Evolutionary conservation across 305 asterid species (phyloP).

Genomic region (Fraxinus platypoda): DNA sequence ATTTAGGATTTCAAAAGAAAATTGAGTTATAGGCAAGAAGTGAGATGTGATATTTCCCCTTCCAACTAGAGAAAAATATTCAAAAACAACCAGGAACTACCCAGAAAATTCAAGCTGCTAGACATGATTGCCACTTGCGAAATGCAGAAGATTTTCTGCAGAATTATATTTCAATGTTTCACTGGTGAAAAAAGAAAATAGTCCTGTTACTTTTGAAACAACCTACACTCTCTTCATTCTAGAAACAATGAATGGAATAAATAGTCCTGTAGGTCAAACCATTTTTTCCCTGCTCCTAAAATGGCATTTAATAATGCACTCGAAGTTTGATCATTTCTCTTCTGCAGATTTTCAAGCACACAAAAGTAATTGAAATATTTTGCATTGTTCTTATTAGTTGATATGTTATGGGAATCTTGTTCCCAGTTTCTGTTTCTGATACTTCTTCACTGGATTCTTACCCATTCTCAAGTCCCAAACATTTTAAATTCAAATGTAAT

Average conservation of each 20-base stretch:
- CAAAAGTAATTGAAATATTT: not conserved
- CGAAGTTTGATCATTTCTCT: not conserved
- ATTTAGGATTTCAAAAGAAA: not conserved
- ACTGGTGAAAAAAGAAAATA: not conserved
- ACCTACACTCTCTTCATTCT: not conserved
- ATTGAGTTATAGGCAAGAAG: not conserved
- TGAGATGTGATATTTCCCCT: not conserved
- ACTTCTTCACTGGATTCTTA: not conserved
- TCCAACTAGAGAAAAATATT: not conserved
- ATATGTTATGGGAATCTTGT: not conserved
- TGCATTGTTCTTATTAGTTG: not conserved
- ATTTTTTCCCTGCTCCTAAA: not conserved
- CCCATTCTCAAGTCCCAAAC: not conserved
- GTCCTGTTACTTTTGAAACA: not conserved
- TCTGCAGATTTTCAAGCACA: not conserved
- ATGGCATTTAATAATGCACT: not conserved
- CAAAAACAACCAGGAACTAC: not conserved
- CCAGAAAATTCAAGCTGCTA: not conserved
- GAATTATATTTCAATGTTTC: not conserved
- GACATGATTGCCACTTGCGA: not conserved
- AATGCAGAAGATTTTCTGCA: not conserved
- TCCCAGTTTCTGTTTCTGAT: not conserved
- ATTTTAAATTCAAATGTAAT: not conserved
- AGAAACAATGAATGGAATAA: not conserved
- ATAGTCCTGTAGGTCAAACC: not conserved